These are phyloP conservation scores for Isabelozyma rhagii DNA, from an alignment of 805 yeast species.

Conservation along the genomic window DNA sequence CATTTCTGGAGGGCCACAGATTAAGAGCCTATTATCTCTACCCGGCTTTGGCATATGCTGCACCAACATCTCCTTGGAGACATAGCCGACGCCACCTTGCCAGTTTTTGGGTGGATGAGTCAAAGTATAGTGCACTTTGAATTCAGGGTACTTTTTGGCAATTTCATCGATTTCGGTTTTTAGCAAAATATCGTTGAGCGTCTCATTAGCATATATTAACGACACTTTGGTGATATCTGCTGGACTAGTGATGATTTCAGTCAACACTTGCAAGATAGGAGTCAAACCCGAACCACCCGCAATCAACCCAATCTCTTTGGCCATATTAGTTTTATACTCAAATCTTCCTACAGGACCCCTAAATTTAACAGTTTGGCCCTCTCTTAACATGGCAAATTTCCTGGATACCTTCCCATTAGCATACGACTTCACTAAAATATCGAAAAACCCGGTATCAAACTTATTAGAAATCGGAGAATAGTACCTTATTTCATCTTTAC, in stretches of 20 bases:
- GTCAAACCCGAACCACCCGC: slow-evolving; percentile 92
- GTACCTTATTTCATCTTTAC: slow-evolving; percentile 57
- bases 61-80: slow-evolving; percentile 55
- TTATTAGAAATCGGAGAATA: slow-evolving; percentile 76
- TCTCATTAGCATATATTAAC: slow-evolving; percentile 69
- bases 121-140: slow-evolving; percentile 58
- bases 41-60: slow-evolving; percentile 51
- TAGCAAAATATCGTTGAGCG: slow-evolving; percentile 72
- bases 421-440: slow-evolving; percentile 73
- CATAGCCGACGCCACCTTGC: slow-evolving; percentile 58
- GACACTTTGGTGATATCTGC: slow-evolving; percentile 60
- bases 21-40: slow-evolving; percentile 52
- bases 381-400: slow-evolving; percentile 58
- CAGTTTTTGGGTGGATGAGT: slow-evolving; percentile 49
- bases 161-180: slow-evolving; percentile 72
- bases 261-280: slow-evolving; percentile 79
- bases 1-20: slow-evolving; percentile 78
- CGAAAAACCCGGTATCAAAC: slow-evolving; percentile 70
- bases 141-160: slow-evolving; percentile 57
- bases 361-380: slow-evolving; percentile 66
- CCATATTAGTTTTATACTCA: slow-evolving; percentile 54
- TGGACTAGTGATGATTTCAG: slow-evolving; percentile 66
- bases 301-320: slow-evolving; percentile 60
- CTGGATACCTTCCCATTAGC: slow-evolving; percentile 68
- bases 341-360: slow-evolving; percentile 81